Conservation (phyloP, 2,329 filamentous ascomycete genomes). For the Exophiala phaeomuriformis region DNA sequence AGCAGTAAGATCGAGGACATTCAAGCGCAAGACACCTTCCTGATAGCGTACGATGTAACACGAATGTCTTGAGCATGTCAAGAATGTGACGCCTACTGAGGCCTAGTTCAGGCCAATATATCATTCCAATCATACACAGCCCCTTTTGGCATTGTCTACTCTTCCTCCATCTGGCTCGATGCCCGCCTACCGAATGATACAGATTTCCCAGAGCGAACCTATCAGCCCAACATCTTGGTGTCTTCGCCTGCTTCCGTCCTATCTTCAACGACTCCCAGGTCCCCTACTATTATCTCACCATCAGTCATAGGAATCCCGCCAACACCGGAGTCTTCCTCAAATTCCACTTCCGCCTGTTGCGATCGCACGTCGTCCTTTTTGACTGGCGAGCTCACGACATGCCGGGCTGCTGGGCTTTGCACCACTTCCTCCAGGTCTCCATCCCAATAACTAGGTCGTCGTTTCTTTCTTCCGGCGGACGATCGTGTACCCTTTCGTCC, state of each 20-base stretch:
- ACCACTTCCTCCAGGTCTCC: conserved; percentile 24
- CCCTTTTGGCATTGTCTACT: too few species aligned
- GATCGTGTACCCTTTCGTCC: conserved; percentile 17
- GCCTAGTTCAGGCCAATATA: too few species aligned
- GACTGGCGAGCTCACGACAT: conserved; percentile 20
- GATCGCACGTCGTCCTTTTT: conserved; percentile 19
- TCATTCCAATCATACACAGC: too few species aligned
- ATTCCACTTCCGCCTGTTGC: conserved; percentile 17
- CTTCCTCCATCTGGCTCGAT: too few species aligned
- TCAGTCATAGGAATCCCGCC: conserved; percentile 5
- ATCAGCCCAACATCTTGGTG: too few species aligned
- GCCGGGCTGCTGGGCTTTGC: conserved; percentile 24
- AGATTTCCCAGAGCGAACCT: too few species aligned
- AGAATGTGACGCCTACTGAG: too few species aligned
- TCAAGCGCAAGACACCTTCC: too few species aligned
- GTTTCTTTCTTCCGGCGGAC: conserved; percentile 20
- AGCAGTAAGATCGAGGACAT: too few species aligned
- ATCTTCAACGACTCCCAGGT: conserved; percentile 2
- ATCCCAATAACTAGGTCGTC: conserved; percentile 27
- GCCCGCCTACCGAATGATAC: too few species aligned
- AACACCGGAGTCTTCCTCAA: conserved; percentile 2
- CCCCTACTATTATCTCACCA: background rate
- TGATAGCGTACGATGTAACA: too few species aligned
- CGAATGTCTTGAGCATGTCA: too few species aligned
- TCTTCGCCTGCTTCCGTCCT: conserved; percentile 4